Conservation (phyloP, 2,329 filamentous ascomycete species). For the Xylariaceae sp. region DNA sequence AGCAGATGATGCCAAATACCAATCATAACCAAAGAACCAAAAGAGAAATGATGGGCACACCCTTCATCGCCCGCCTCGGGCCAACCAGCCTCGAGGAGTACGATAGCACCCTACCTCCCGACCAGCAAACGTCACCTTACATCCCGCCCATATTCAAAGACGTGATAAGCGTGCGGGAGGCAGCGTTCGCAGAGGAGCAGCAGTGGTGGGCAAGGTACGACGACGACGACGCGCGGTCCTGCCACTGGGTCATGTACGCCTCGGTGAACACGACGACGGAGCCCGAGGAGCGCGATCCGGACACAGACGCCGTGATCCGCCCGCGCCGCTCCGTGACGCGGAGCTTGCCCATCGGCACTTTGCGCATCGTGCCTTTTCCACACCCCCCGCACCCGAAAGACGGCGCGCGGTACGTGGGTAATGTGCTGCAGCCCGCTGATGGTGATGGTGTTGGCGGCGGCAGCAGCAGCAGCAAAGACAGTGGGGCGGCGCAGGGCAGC, state of each 20-base stretch:
- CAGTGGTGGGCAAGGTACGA: constrained; percentile 75
- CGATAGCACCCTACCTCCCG: constrained; percentile 47
- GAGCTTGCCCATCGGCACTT: constrained; percentile 70
- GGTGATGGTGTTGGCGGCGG: background rate
- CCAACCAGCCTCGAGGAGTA: constrained; percentile 59
- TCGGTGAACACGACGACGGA: constrained; percentile 57
- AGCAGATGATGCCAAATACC: no score
- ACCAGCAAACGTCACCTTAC: constrained; percentile 52
- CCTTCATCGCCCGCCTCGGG: constrained; percentile 56
- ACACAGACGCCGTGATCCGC: constrained; percentile 48
- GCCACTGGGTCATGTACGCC: constrained; percentile 88
- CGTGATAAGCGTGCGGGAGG: constrained; percentile 67
- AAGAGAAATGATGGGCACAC: constrained; percentile 52
- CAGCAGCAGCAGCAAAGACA: background rate
- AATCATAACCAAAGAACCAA: constrained; percentile 6
- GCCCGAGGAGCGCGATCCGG: constrained; percentile 52
- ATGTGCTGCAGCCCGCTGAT: constrained; percentile 42
- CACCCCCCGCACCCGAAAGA: constrained; percentile 68
- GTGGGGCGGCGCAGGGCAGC: background rate
- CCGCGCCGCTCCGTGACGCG: constrained; percentile 53
- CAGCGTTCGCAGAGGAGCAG: constrained; percentile 69
- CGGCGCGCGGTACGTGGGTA: constrained; percentile 57
- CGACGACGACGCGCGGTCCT: constrained; percentile 77
- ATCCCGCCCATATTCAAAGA: constrained; percentile 66
- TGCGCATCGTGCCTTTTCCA: constrained; percentile 83